These are phyloP conservation scores for Alectoria sarmentosa DNA, from an alignment of 495 filamentous ascomycete species.

Conservation along the genomic window DNA sequence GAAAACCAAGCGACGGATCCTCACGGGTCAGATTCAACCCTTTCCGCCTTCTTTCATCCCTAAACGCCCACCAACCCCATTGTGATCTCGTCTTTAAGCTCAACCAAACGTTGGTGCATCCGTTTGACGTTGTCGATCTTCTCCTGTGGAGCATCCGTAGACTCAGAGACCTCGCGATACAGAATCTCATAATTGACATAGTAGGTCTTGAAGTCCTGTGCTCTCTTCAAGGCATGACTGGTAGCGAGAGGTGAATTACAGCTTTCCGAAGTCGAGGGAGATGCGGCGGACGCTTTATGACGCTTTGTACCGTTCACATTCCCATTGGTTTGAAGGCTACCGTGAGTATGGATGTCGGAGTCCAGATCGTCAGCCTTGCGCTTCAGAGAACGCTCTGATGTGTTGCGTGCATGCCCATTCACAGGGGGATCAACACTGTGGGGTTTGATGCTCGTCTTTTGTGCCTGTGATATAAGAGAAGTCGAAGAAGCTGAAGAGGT, in stretches of 20 bases:
- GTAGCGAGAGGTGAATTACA: slow-evolving; percentile 40
- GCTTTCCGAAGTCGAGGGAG: slow-evolving; percentile 40
- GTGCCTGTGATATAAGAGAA: slow-evolving; percentile 20
- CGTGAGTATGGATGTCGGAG: slow-evolving; percentile 25
- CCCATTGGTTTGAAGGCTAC: slow-evolving; percentile 30
- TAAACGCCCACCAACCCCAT: slow-evolving; percentile 28
- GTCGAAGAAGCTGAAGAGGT: slow-evolving; percentile 33
- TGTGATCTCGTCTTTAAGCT: slow-evolving; percentile 64
- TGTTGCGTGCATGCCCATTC: slow-evolving; percentile 14
- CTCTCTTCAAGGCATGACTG: slow-evolving; percentile 45
- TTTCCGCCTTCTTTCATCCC: slow-evolving; percentile 34
- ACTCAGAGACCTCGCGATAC: slow-evolving; percentile 49
- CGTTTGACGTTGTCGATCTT: slow-evolving; percentile 51
- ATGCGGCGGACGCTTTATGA: slow-evolving; percentile 33
- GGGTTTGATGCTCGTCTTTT: slow-evolving; percentile 3
- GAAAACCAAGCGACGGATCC: slow-evolving; percentile 17
- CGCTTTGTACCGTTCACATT: slow-evolving; percentile 39
- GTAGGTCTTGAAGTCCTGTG: slow-evolving; percentile 51
- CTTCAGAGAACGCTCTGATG: slow-evolving; percentile 36
- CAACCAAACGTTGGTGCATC: slow-evolving; percentile 53
- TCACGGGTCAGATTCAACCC: slow-evolving; percentile 22
- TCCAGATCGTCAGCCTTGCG: slow-evolving; percentile 41
- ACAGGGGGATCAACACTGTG: not conserved
- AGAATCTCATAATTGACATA: slow-evolving; percentile 58
- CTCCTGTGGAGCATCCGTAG: slow-evolving; percentile 45